These are phyloP conservation scores for Puccinellia tenuiflora DNA, from an alignment of 176 grass and related monocot genomes.

Conservation along the genomic window DNA sequence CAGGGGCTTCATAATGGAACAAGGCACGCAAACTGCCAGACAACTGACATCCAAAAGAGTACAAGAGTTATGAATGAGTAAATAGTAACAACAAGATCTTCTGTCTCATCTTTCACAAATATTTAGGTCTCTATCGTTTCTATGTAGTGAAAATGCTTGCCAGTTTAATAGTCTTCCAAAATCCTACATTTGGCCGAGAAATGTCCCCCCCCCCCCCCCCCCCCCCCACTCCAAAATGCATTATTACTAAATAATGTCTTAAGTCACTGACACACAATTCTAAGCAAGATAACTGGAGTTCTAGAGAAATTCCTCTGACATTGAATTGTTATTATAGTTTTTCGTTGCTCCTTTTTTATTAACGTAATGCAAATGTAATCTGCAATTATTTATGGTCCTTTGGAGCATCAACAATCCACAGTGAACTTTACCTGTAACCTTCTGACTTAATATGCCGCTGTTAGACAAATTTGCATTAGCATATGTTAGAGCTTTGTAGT, in stretches of 20 bases:
- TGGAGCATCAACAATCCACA: background rate
- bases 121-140: background rate
- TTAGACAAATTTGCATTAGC: background rate
- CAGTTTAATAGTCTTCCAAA: background rate
- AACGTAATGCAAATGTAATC: background rate
- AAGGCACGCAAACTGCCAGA: slow-evolving; percentile 49
- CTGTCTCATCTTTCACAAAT: background rate
- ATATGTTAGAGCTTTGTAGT: background rate
- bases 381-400: background rate
- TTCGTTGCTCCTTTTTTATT: background rate
- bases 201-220: background rate
- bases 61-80: slow-evolving; percentile 8
- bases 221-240: background rate
- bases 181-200: background rate
- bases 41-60: slow-evolving; percentile 49
- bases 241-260: background rate
- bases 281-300: background rate
- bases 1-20: slow-evolving; percentile 86
- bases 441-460: background rate
- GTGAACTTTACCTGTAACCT: background rate
- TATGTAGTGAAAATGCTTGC: background rate
- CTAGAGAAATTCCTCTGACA: background rate
- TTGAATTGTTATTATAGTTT: background rate
- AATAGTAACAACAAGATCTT: background rate
- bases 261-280: background rate